Conservation (phyloP, 306 rosid genomes). For the Canavalia gladiata region DNA sequence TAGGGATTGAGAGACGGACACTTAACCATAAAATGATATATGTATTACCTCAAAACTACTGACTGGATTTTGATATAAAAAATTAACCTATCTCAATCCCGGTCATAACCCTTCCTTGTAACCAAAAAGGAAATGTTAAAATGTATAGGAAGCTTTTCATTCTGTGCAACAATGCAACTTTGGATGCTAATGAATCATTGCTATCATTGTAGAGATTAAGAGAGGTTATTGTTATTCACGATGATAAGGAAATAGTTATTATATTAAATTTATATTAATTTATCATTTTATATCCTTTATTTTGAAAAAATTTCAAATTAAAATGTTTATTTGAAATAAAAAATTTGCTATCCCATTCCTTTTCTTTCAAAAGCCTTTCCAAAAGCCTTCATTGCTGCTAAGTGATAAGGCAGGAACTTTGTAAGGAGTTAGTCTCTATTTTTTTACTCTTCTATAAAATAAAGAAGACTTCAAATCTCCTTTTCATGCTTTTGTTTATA, state of each 20-base stretch:
- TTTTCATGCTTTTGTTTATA: neutral
- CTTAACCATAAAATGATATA: neutral
- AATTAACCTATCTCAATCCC: neutral
- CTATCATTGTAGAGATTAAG: neutral
- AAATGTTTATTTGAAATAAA: too few relatives aligned
- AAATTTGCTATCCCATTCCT: too few relatives aligned
- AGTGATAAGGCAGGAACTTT: neutral
- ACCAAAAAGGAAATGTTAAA: neutral
- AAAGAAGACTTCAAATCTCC: neutral
- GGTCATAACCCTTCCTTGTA: neutral
- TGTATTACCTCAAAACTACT: neutral
- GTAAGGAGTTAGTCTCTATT: neutral
- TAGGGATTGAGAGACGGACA: neutral
- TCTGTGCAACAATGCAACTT: neutral
- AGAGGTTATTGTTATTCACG: too few relatives aligned
- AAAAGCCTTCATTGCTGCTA: neutral
- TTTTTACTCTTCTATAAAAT: constrained; percentile 8
- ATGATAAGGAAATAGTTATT: too few relatives aligned
- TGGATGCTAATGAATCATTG: neutral
- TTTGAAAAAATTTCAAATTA: too few relatives aligned
- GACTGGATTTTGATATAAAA: neutral
- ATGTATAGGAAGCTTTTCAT: constrained; percentile 18
- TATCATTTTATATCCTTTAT: too few relatives aligned
- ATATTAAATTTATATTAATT: too few relatives aligned
- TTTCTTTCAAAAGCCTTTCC: too few relatives aligned